Base-by-base conservation (phyloP, 73 alveolate genomes). In the Symbiodinium pilosum region DNA sequence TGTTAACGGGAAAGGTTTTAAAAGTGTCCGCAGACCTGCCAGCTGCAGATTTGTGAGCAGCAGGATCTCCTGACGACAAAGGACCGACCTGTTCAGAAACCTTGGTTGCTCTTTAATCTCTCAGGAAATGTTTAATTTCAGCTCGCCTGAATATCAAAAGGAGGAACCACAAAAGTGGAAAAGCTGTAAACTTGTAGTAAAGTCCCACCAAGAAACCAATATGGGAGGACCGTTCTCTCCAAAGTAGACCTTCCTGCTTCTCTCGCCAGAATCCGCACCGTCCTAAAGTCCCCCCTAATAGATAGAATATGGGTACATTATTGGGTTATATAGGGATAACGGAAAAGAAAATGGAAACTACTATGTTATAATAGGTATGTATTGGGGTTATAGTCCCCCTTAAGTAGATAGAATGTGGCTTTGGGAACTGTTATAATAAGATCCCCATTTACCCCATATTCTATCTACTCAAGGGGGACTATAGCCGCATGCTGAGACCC, bases 221-320 rank as follows among this genome's bases (percentile, higher is more conserved):
- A 54, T 16, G 73, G 73, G 73, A 54, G 73, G 26, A 54, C 30
- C 73, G 73, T 16, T 54, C 73, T 54, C 73, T 16, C 73, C 73
- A n/a, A 54, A 54, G 73, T 54, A 54, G 73, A 54, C 73, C 73
- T 54, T 54, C 73, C 73, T 54, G 73, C 73, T 54, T 16, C 73
- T 54, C 73, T 54, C 73, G 73, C 73, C 73, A 16, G 73, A 54
- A 54, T 54, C 73, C 26, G 73, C 73, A 54, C 34, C 34, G 73
- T 26, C 73, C 73, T 54, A n/a, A n/a, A n/a, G n/a, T n/a, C n/a
- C n/a, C n/a, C n/a, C n/a, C n/a, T n/a, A n/a, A n/a, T n/a, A n/a
- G n/a, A n/a, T n/a, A n/a, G n/a, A n/a, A n/a, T n/a, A n/a, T n/a
- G n/a, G n/a, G n/a, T n/a, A n/a, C n/a, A n/a, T n/a, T n/a, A n/a